These are phyloP conservation scores for Tagetes erecta DNA, from an alignment of 129 eudicot species.

Conservation along the genomic window DNA sequence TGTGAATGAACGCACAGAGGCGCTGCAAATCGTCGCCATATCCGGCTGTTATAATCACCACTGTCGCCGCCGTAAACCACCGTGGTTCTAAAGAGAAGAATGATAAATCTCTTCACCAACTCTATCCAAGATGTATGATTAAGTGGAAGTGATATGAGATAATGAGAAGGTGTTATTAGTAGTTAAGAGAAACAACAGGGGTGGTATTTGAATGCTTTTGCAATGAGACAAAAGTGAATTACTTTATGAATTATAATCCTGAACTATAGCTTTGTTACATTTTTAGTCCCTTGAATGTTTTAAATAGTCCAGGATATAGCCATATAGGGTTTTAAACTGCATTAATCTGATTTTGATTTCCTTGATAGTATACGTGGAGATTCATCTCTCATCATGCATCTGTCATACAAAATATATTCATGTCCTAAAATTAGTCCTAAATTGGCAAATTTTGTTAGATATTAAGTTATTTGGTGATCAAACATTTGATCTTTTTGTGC, in stretches of 20 bases:
- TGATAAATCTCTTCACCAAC: neutral
- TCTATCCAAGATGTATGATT: conserved; percentile 28
- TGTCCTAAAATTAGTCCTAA: neutral
- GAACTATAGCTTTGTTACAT: neutral
- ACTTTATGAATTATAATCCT: neutral
- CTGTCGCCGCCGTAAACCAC: conserved; percentile 14
- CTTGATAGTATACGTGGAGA: conserved; percentile 54
- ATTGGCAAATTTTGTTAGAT: conserved; percentile 16
- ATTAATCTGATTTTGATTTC: conserved; percentile 17
- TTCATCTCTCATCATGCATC: conserved; percentile 35
- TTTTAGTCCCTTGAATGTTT: neutral
- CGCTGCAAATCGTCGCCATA: conserved; percentile 41
- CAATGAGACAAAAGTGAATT: neutral
- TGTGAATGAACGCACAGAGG: conserved; percentile 28
- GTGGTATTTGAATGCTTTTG: neutral
- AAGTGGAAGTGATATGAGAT: conserved; percentile 8
- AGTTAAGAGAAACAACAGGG: conserved; percentile 17
- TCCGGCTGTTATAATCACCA: neutral
- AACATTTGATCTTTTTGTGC: conserved; percentile 10
- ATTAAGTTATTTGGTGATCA: conserved; percentile 12
- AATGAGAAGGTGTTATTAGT: conserved; percentile 15
- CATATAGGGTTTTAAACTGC: neutral
- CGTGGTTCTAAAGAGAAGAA: conserved; percentile 12
- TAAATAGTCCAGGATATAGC: no score
- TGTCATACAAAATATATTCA: neutral